A percentile compares a stretch with the other conserved stretches of the same genome.
phyloP scores from a whole-genome alignment of 768 basidiomycete species.

The Russula abietina region DNA sequence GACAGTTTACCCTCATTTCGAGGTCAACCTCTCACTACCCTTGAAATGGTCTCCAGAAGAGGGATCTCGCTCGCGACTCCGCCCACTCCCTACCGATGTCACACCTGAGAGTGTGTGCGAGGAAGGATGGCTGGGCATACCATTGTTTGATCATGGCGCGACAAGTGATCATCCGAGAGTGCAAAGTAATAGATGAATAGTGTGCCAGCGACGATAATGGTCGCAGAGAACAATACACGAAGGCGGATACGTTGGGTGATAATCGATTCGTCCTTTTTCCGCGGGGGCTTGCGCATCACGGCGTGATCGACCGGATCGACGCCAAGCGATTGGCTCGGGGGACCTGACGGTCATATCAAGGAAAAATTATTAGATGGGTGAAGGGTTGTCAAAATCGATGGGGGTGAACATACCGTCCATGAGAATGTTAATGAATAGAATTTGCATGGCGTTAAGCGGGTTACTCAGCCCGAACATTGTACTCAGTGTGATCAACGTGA shows the following conservation, averaged over 20 bases:
- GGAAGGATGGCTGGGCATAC: slow-evolving; percentile 38
- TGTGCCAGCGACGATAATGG: slow-evolving; percentile 85
- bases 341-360: slow-evolving; percentile 45
- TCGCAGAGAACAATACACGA: slow-evolving; percentile 88
- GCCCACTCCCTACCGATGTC: too few relatives aligned
- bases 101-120: too few relatives aligned
- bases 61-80: too few relatives aligned
- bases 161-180: slow-evolving; percentile 71
- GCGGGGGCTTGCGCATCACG: slow-evolving; percentile 89
- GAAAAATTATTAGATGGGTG: neutral
- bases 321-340: slow-evolving; percentile 91
- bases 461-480: slow-evolving; percentile 87
- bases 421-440: slow-evolving; percentile 97
- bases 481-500: slow-evolving; percentile 91
- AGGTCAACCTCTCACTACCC: too few relatives aligned
- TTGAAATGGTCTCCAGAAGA: too few relatives aligned
- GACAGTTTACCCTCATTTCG: too few relatives aligned
- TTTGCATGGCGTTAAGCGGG: slow-evolving; percentile 97
- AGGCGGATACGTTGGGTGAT: slow-evolving; percentile 67
- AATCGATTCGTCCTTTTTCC: slow-evolving; percentile 86
- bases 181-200: slow-evolving; percentile 83
- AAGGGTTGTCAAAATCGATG: neutral
- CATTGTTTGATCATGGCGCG: slow-evolving; percentile 92
- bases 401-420: slow-evolving; percentile 73
- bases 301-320: slow-evolving; percentile 94